phyloP scores from a whole-genome alignment of 2,329 filamentous ascomycete species.

The Colletotrichum tamarilloi region DNA sequence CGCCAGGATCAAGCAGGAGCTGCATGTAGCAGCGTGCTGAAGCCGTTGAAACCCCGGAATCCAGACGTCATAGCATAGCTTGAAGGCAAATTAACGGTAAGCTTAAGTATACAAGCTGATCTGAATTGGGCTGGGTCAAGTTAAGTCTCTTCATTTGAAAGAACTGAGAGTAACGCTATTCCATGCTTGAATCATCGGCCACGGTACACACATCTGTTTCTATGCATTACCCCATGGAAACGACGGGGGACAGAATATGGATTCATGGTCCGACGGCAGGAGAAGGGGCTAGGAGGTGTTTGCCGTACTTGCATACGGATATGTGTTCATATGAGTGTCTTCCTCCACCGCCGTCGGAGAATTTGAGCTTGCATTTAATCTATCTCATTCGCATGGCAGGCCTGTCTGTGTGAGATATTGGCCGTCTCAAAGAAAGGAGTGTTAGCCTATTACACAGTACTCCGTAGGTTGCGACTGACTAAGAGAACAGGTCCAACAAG shows the following conservation, averaged over 20 bases:
- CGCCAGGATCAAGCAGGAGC: neutral
- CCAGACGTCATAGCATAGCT: slow-evolving; percentile 11
- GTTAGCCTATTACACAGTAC: no score
- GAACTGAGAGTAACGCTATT: neutral
- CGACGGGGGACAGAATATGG: neutral
- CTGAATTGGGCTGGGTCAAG: neutral
- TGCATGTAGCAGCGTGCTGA: neutral
- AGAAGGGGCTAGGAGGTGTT: neutral
- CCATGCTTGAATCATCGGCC: neutral
- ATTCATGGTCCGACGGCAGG: neutral
- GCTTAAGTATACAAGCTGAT: neutral
- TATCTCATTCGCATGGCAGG: slow-evolving; percentile 2
- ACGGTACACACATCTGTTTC: neutral
- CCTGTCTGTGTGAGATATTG: slow-evolving; percentile 6
- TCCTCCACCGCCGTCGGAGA: neutral
- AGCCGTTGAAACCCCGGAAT: neutral
- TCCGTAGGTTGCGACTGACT: no score
- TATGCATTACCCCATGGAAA: neutral
- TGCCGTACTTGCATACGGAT: neutral
- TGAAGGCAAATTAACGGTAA: slow-evolving; percentile 2
- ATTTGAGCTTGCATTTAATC: neutral
- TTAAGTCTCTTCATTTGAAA: neutral
- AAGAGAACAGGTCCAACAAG: neutral
- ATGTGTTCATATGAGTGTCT: neutral
- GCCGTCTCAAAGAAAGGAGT: no score